These are phyloP conservation scores for Sonneratia caseolaris DNA, from an alignment of 345 rosid species.

Conservation along the genomic window DNA sequence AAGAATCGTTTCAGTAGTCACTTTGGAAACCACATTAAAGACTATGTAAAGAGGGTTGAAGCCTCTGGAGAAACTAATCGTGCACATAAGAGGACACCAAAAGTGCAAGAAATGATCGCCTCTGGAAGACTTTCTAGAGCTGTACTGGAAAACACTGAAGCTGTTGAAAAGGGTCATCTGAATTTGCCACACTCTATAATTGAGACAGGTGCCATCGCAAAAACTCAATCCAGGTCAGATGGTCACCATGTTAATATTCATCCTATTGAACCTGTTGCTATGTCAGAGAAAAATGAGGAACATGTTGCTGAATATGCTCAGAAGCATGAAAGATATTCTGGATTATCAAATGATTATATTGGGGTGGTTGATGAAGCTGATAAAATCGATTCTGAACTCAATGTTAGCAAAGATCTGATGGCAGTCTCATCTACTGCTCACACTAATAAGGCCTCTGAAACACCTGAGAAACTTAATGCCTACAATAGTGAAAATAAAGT, in stretches of 20 bases:
- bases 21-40: constrained; percentile 37
- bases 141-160: constrained; percentile 1
- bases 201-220: background rate
- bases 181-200: background rate
- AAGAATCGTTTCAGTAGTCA: constrained; percentile 29
- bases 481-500: background rate
- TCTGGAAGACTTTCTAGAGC: background rate
- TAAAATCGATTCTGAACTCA: background rate
- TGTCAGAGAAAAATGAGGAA: background rate
- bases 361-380: constrained; percentile 6
- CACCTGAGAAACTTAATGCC: background rate
- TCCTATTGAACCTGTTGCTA: background rate
- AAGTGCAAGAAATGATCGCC: background rate
- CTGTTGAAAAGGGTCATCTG: too few relatives aligned
- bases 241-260: background rate
- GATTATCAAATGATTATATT: constrained; percentile 10
- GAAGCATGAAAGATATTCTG: constrained; percentile 12
- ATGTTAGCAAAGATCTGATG: background rate
- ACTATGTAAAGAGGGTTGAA: constrained; percentile 25
- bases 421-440: background rate
- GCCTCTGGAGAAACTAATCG: constrained; percentile 15
- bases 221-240: background rate
- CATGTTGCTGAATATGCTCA: constrained; percentile 6
- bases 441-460: background rate
- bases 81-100: background rate